Evolutionary conservation across 2,329 filamentous ascomycete genomes (phyloP), one percentile per base, ranked within the genome.

Genomic region (Apiospora saccharicola): DNA sequence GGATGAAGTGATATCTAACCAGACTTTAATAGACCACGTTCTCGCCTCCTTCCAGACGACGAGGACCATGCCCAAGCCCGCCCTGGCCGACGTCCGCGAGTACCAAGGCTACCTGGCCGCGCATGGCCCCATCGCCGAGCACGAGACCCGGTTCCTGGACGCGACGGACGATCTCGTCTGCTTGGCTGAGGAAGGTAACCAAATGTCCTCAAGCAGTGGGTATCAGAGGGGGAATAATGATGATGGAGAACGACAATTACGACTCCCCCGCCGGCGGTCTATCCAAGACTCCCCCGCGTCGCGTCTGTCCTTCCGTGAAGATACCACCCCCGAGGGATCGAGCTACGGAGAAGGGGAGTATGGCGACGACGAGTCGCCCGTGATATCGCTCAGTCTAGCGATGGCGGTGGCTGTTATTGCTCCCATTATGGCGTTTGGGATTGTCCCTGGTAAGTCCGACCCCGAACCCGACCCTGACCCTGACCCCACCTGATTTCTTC

Each of bases 61-160:
- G 0, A 88, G 88, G 74, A 82, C 82, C 24, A 83, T 90, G 16
- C 82, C 85, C 0, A 77, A 83, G 5, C 90, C 91, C 0, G 81
- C 83, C 1, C 75, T 82, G 5, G 80, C 84, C 13, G 90, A 93
- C 69, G 82, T 90, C 24, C 79, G 81, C 19, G 79, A 83, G 73
- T 83, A 87, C 81, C 87, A 86, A 57, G 76, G 81, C 8, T 93
- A 90, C 81, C 87, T 93, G 61, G 80, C 83, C 10, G 84, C 81
- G 14, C 85, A 88, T 72, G 83, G 83, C 44, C 87, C 89, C 8
- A 87, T 94, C 67, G 87, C 87, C 49, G 85, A 90, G 53, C 78
- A 82, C 12, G 92, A 94, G 79, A 85, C 86, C 2, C 84, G 84
- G 4, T 93, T 93, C 76, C 85, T 93, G 6, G 85, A 89, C 51